Evolutionary conservation across 352 stramenopile genomes (phyloP).

Genomic region (Pythium sukuiense): DNA sequence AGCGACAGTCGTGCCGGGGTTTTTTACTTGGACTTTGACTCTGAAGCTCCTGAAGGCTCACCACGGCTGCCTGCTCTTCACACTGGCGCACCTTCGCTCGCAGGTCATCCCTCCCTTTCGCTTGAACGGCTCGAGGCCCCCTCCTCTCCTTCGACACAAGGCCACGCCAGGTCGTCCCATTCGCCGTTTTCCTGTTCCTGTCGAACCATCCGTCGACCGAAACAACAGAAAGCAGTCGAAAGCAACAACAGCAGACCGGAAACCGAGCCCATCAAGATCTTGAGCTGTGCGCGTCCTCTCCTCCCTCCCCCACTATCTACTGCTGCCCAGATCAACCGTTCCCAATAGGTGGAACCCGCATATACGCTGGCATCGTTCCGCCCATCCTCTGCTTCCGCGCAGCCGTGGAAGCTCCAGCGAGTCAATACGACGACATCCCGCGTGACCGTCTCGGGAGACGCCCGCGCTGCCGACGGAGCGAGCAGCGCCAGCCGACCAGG

Average conservation of each 20-base stretch:
- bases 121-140: slow-evolving; percentile 16
- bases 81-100: neutral
- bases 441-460: neutral
- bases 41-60: too few species aligned
- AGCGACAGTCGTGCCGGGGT: too few species aligned
- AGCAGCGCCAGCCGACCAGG: neutral
- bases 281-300: neutral
- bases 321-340: slow-evolving; percentile 1
- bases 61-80: neutral
- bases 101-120: slow-evolving; percentile 30
- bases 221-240: slow-evolving; percentile 23
- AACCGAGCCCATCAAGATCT: neutral
- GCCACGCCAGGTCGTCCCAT: slow-evolving; percentile 28
- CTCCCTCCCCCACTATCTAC: neutral
- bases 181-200: slow-evolving; percentile 38
- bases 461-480: neutral
- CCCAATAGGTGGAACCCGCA: neutral
- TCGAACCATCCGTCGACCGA: slow-evolving; percentile 33
- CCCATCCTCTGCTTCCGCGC: slow-evolving; percentile 2
- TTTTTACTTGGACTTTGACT: neutral
- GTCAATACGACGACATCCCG: slow-evolving; percentile 7
- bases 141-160: neutral
- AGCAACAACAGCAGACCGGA: neutral
- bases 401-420: slow-evolving; percentile 2
- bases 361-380: slow-evolving; percentile 1